Percentiles rank a stretch among this genome's conserved stretches.
Conservation (phyloP, 1,139 yeast species). For the Hemisphaericaspora subhashii region DNA sequence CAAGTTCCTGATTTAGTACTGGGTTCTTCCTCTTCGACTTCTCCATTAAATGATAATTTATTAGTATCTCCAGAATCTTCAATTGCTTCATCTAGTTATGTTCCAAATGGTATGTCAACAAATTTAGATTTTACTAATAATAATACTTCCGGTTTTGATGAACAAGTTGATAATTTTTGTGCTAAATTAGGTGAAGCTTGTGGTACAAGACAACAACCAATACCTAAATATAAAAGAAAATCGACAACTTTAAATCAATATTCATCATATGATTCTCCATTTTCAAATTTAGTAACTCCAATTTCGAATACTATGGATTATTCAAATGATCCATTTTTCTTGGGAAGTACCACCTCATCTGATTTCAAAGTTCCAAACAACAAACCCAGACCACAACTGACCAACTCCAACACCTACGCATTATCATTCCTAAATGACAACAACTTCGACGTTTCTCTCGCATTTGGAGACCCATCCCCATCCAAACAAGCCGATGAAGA, state of each 20-base stretch:
- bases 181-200: slow-evolving; percentile 75
- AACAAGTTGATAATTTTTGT: slow-evolving; percentile 64
- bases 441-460: slow-evolving; percentile 52
- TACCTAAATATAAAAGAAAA: slow-evolving; percentile 51
- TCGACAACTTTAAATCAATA: too few species aligned
- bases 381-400: background rate
- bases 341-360: slow-evolving; percentile 11
- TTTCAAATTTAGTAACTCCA: slow-evolving; percentile 19
- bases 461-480: slow-evolving; percentile 31
- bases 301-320: slow-evolving; percentile 17
- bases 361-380: slow-evolving; percentile 6
- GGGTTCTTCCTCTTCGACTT: slow-evolving; percentile 36
- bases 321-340: slow-evolving; percentile 31
- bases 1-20: slow-evolving; percentile 38
- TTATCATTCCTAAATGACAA: slow-evolving; percentile 46
- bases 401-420: slow-evolving; percentile 16
- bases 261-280: slow-evolving; percentile 18
- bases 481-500: slow-evolving; percentile 14
- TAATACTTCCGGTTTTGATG: slow-evolving; percentile 32
- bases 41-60: slow-evolving; percentile 43
- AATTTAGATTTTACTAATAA: slow-evolving; percentile 20
- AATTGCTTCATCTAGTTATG: slow-evolving; percentile 11
- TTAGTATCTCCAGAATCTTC: slow-evolving; percentile 38
- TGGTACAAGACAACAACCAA: slow-evolving; percentile 71
- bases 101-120: slow-evolving; percentile 16